Evolutionary conservation across 768 basidiomycete species (phyloP), one percentile per base, ranked within the genome.

Genomic region (Boletus coccyginus): DNA sequence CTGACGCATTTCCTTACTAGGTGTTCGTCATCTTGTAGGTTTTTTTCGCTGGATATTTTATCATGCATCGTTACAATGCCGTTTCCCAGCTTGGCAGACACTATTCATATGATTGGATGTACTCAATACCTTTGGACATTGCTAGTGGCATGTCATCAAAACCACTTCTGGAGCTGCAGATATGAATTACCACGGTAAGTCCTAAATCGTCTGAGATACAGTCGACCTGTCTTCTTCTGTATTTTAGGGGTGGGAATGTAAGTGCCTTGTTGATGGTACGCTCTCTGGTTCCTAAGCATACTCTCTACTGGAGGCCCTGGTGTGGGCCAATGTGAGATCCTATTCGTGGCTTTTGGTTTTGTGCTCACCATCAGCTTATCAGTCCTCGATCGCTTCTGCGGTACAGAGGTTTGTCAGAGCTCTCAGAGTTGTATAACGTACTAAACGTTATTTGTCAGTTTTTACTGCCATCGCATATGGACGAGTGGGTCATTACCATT

Each of bases 391-490:
- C 3, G 5, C 12, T 2, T 44, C 32, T 19, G 24, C 17, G 5
- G 60, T 61, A 31, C 59, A 58, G 24, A 49, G 60, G 60, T 61
- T 5, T 39, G 60, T 52, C 35, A 36, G 3, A 17, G 9, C 24
- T 12, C 7, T 31, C n/a, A 11, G 16, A 24, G 11, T 21, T 39
- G 36, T 50, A 16, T 21, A 2, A 10, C 11, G 11, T 17, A 13
- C 53, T 46, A 43, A 50, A 19, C 19, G 2, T 27, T 7, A 9
- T 16, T 32, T 9, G 43, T 39, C 21, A 61, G 60, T 41, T 61
- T 61, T 32, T 61, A 61, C 27, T 58, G 50, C 39, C 24, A 7
- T 43, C 60, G 60, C 14, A 53, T 60, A 46, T 60, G 59, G 59
- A 58, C 27, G 43, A 60, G 59, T 60, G 16, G 43, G 59, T 40